phyloP scores from a whole-genome alignment of 2,329 filamentous ascomycete genomes.

The Pleoardoris graminearum region DNA sequence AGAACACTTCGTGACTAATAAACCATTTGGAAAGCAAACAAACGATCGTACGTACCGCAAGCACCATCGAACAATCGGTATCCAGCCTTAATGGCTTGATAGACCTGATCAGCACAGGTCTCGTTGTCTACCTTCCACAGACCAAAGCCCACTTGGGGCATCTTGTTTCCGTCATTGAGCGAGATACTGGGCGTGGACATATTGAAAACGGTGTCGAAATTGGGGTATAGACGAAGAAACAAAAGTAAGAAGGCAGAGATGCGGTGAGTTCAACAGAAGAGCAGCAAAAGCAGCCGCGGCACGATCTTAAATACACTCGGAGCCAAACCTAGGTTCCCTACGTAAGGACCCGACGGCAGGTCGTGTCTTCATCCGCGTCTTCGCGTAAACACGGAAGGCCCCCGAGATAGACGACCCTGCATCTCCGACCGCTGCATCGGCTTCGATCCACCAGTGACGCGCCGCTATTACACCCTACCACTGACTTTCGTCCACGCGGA shows the following conservation, averaged over 20 bases:
- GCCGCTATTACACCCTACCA: neutral
- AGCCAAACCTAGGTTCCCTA: slow-evolving; percentile 1
- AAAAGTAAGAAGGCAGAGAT: neutral
- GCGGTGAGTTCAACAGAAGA: no score
- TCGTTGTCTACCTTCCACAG: slow-evolving; percentile 42
- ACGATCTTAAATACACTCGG: slow-evolving; percentile 1
- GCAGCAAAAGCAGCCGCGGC: neutral
- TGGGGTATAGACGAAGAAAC: neutral
- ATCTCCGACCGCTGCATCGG: slow-evolving; percentile 9
- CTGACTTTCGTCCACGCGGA: neutral
- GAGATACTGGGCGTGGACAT: slow-evolving; percentile 28
- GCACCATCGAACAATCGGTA: slow-evolving; percentile 45
- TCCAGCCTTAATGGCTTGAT: slow-evolving; percentile 44
- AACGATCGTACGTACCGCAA: slow-evolving; percentile 34
- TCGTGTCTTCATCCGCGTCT: neutral
- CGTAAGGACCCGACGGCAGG: slow-evolving; percentile 3
- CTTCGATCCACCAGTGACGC: slow-evolving; percentile 8
- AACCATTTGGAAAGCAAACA: no score
- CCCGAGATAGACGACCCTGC: slow-evolving; percentile 20
- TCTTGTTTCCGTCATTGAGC: slow-evolving; percentile 43
- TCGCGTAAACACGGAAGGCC: slow-evolving; percentile 4
- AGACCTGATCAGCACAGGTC: slow-evolving; percentile 38
- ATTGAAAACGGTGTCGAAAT: neutral
- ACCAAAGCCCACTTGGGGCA: slow-evolving; percentile 42
- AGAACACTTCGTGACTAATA: no score